Evolutionary conservation across 352 stramenopile genomes (phyloP).

Genomic region (Phytophthora pistaciae): DNA sequence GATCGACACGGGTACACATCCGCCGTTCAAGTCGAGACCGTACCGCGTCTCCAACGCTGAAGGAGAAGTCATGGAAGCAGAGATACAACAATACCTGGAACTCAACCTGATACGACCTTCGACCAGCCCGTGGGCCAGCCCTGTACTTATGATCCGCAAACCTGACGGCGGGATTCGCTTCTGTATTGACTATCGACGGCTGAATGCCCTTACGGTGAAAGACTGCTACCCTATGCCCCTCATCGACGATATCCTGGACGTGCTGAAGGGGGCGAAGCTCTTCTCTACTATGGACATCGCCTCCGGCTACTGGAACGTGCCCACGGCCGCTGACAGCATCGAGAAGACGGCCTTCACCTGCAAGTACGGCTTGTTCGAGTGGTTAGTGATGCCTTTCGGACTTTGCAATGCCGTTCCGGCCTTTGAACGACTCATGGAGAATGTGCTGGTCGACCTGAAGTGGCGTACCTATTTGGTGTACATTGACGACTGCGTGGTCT

Average conservation of each 20-base stretch:
- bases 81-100: slow-evolving; percentile 20
- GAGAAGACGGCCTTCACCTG: neutral
- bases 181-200: slow-evolving; percentile 13
- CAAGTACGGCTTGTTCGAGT: neutral
- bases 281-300: neutral
- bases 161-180: slow-evolving; percentile 16
- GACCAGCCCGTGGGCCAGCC: slow-evolving; percentile 15
- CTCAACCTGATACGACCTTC: neutral
- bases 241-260: neutral
- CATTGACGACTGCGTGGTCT: neutral
- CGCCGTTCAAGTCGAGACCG: neutral
- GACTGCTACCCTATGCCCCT: neutral
- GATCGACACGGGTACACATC: neutral
- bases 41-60: slow-evolving; percentile 10
- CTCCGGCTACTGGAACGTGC: neutral
- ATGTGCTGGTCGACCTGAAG: neutral
- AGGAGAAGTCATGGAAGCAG: neutral
- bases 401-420: slow-evolving; percentile 7
- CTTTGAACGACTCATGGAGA: slow-evolving; percentile 2
- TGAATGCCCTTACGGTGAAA: slow-evolving; percentile 16
- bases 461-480: slow-evolving; percentile 6
- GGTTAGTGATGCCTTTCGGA: slow-evolving; percentile 5
- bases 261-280: neutral
- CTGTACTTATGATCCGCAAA: slow-evolving; percentile 21
- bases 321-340: neutral